Conservation (phyloP, 148 eudicot species). For the Selenicereus undatus region DNA sequence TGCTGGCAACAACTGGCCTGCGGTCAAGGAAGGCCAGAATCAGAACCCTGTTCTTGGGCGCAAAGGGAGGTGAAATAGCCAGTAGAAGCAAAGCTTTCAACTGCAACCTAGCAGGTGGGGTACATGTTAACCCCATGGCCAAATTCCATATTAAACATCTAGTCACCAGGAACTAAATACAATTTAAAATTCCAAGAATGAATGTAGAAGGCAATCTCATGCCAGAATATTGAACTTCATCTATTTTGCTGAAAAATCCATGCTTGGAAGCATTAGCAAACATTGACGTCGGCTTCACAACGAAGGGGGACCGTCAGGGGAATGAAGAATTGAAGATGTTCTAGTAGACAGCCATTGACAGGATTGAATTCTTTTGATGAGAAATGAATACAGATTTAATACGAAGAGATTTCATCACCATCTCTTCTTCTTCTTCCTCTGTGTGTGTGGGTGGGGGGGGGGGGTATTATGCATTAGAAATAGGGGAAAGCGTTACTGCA, state of each 20-base stretch:
- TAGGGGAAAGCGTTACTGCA: neutral
- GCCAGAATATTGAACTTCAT: neutral
- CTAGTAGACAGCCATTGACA: neutral
- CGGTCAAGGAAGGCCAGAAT: neutral
- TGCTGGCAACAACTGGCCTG: conserved; percentile 54
- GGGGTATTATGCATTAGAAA: neutral
- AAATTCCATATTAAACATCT: too few relatives aligned
- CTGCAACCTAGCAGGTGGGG: too few relatives aligned
- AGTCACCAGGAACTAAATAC: too few relatives aligned
- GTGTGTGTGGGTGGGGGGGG: too few relatives aligned
- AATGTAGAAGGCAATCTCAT: neutral
- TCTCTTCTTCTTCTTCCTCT: too few relatives aligned
- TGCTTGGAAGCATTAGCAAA: too few relatives aligned
- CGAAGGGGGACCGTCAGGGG: neutral
- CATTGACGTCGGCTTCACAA: neutral
- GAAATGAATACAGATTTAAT: neutral
- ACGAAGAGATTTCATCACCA: neutral
- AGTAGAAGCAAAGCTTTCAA: neutral
- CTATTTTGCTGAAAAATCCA: neutral
- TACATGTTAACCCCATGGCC: too few relatives aligned
- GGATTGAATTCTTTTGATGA: neutral
- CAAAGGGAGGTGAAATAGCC: neutral
- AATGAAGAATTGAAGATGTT: neutral
- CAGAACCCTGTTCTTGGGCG: neutral
- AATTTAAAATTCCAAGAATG: too few relatives aligned